These are phyloP conservation scores for Malus fusca DNA, from an alignment of 306 rosid species.

Conservation along the genomic window DNA sequence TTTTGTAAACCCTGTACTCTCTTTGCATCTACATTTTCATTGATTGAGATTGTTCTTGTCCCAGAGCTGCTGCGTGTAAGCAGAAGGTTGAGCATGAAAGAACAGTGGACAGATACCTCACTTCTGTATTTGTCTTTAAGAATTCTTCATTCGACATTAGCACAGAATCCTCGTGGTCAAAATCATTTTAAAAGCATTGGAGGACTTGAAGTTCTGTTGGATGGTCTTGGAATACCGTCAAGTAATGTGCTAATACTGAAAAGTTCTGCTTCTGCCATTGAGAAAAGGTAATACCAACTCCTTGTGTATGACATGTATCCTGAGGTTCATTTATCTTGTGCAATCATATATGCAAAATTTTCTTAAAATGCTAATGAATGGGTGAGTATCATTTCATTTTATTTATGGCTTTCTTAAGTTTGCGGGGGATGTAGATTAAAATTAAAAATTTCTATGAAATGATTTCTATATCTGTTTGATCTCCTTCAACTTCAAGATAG, in stretches of 20 bases:
- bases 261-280: slow-evolving; percentile 35
- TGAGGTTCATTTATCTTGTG: not conserved
- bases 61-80: slow-evolving; percentile 82
- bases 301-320: not conserved
- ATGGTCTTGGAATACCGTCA: slow-evolving; percentile 87
- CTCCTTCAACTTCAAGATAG: not conserved
- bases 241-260: slow-evolving; percentile 45
- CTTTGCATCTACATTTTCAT: slow-evolving; percentile 9
- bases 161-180: slow-evolving; percentile 85
- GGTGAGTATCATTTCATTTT: not conserved
- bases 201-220: slow-evolving; percentile 94
- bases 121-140: slow-evolving; percentile 72
- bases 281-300: slow-evolving; percentile 46
- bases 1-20: not conserved
- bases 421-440: not conserved
- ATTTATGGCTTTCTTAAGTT: not conserved
- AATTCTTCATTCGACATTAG: slow-evolving; percentile 65
- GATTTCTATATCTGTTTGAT: not conserved
- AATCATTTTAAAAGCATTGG: slow-evolving; percentile 96
- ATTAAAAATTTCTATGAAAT: not conserved
- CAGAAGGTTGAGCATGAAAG: slow-evolving; percentile 85
- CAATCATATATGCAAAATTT: not conserved
- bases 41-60: slow-evolving; percentile 27
- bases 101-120: slow-evolving; percentile 59
- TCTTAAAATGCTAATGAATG: not conserved